These are phyloP conservation scores for Castanopsis chinensis DNA, from an alignment of 306 rosid species.

Conservation along the genomic window DNA sequence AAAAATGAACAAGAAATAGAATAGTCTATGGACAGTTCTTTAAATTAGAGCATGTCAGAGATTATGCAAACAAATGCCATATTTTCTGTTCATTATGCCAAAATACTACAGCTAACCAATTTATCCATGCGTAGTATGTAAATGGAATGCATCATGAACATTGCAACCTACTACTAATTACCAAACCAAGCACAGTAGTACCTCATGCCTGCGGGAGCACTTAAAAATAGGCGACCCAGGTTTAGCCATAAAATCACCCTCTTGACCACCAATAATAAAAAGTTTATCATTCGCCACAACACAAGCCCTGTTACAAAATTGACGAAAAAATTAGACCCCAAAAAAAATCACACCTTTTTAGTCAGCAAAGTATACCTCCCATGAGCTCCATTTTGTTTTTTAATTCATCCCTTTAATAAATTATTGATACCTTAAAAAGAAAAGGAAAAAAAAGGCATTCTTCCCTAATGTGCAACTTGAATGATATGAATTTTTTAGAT, in stretches of 20 bases:
- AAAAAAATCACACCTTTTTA: neutral
- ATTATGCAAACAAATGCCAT: neutral
- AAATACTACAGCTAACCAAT: neutral
- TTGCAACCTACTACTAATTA: neutral
- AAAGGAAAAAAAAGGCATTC: neutral
- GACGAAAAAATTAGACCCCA: neutral
- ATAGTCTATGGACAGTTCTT: neutral
- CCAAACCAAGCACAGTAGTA: constrained; percentile 18
- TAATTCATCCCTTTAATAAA: too few relatives aligned
- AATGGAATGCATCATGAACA: constrained; percentile 1
- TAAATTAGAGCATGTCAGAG: neutral
- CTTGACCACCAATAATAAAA: constrained; percentile 86
- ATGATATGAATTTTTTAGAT: neutral
- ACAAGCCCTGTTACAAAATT: constrained; percentile 65
- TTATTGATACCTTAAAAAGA: neutral
- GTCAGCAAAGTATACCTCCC: neutral
- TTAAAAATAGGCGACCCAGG: constrained; percentile 94
- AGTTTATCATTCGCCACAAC: constrained; percentile 56
- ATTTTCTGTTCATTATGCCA: constrained; percentile 1
- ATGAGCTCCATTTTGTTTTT: neutral
- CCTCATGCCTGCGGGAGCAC: constrained; percentile 93
- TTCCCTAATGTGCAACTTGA: neutral
- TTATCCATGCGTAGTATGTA: neutral
- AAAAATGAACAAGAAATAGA: neutral
- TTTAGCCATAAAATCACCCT: constrained; percentile 96